Evolutionary conservation across 2,329 filamentous ascomycete species (phyloP).

Genomic region (Decorospora gaudefroyi): DNA sequence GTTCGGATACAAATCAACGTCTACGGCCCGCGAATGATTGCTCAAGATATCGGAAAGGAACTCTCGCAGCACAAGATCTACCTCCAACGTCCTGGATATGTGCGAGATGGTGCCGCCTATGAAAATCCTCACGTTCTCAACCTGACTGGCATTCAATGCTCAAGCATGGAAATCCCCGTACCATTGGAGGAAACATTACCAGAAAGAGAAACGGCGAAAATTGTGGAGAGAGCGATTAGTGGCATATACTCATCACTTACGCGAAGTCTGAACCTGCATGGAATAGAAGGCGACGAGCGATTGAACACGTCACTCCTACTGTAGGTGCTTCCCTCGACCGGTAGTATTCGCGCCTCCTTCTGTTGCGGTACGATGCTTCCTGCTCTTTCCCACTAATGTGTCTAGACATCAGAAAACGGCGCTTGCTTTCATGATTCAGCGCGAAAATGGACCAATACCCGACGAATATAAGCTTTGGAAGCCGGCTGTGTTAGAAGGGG

Average conservation of each 20-base stretch:
- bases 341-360: too few relatives aligned
- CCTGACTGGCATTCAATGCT: conserved; percentile 13
- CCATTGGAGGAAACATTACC: conserved; percentile 1
- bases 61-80: conserved; percentile 31
- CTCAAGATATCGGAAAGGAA: conserved; percentile 21
- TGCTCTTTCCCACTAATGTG: too few relatives aligned
- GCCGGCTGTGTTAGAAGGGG: conserved; percentile 22
- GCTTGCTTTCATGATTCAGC: conserved; percentile 37
- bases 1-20: conserved; percentile 34
- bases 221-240: conserved; percentile 21
- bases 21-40: conserved; percentile 20
- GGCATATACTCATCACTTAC: conserved; percentile 32
- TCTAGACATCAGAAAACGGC: conserved; percentile 35
- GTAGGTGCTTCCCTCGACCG: conserved; percentile 6
- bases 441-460: conserved; percentile 40
- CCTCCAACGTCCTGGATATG: conserved; percentile 30
- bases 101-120: conserved; percentile 20
- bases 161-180: neutral
- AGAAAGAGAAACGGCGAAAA: conserved; percentile 9
- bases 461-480: conserved; percentile 37
- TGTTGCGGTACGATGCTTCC: too few relatives aligned
- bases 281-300: conserved; percentile 29
- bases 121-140: conserved; percentile 37
- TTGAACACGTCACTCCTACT: conserved; percentile 26
- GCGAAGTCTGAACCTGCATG: conserved; percentile 19